These are phyloP conservation scores for Logfia minima DNA, from an alignment of 129 eudicot genomes.

Conservation along the genomic window DNA sequence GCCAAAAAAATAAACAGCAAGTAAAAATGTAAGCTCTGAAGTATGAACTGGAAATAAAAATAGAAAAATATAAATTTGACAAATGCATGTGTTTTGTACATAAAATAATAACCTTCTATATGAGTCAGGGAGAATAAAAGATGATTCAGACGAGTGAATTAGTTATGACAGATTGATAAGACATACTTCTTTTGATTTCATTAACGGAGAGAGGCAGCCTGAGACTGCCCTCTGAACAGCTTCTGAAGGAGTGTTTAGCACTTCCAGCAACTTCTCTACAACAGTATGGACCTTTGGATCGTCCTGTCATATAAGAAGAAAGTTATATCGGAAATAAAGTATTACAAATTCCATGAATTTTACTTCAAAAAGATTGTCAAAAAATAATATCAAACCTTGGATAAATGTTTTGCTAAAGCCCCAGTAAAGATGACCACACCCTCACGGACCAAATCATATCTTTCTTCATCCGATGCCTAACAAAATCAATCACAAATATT, in stretches of 20 bases:
- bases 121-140: neutral
- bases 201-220: conserved; percentile 83
- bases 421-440: conserved; percentile 99
- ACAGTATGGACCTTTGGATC: conserved; percentile 96
- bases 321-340: neutral
- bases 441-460: conserved; percentile 94
- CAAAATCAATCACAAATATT: conserved; percentile 1
- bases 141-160: neutral
- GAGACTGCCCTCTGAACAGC: conserved; percentile 99
- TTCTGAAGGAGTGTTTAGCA: conserved; percentile 96
- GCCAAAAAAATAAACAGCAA: neutral
- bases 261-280: conserved; percentile 92
- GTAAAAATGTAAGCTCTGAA: conserved; percentile 11
- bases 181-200: conserved; percentile 88
- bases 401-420: conserved; percentile 94
- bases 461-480: conserved; percentile 97
- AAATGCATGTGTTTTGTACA: too few species aligned
- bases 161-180: neutral
- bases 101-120: neutral
- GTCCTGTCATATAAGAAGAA: conserved; percentile 51
- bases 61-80: neutral
- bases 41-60: neutral
- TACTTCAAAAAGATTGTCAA: neutral
- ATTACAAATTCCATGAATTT: neutral
- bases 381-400: conserved; percentile 50